phyloP scores from a whole-genome alignment of 2,329 filamentous ascomycete genomes.

The Ceratocystis cacaofunesta region DNA sequence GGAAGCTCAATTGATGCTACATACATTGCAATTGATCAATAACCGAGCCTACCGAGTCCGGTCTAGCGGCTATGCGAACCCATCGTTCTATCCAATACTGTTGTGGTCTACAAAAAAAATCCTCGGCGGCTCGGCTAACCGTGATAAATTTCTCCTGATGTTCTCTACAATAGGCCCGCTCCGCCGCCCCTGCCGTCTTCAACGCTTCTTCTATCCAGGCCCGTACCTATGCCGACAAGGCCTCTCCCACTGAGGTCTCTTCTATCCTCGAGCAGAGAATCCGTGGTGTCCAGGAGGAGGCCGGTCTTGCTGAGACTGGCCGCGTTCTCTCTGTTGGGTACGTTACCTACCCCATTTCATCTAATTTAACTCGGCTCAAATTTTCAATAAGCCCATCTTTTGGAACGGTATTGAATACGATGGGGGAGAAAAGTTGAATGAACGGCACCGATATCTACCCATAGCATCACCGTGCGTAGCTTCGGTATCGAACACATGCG shows the following conservation, averaged over 20 bases:
- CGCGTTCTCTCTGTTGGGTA: slow-evolving; percentile 98
- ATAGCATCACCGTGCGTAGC: too few relatives aligned
- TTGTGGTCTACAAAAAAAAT: background rate
- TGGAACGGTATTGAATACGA: background rate
- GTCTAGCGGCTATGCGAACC: slow-evolving; percentile 17
- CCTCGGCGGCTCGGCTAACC: slow-evolving; percentile 38
- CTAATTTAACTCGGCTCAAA: background rate
- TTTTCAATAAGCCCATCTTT: background rate
- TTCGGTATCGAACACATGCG: background rate
- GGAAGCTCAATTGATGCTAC: slow-evolving; percentile 15
- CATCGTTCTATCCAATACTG: slow-evolving; percentile 22
- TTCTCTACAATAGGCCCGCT: slow-evolving; percentile 52
- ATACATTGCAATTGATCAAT: slow-evolving; percentile 13
- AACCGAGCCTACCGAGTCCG: slow-evolving; percentile 11
- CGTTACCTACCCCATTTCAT: slow-evolving; percentile 30
- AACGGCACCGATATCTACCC: background rate
- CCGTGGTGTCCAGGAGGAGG: slow-evolving; percentile 94
- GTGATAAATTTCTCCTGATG: slow-evolving; percentile 32
- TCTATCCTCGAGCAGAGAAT: slow-evolving; percentile 99
- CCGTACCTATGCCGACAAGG: slow-evolving; percentile 89
- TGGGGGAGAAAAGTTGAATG: background rate
- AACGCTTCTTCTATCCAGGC: slow-evolving; percentile 55
- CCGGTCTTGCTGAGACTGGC: slow-evolving; percentile 92
- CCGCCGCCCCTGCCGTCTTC: slow-evolving; percentile 64
- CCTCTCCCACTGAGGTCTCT: slow-evolving; percentile 91